A percentile compares a stretch with the other conserved stretches of the same genome.
phyloP scores from a whole-genome alignment of 495 filamentous ascomycete genomes.

The Tuber indicum region DNA sequence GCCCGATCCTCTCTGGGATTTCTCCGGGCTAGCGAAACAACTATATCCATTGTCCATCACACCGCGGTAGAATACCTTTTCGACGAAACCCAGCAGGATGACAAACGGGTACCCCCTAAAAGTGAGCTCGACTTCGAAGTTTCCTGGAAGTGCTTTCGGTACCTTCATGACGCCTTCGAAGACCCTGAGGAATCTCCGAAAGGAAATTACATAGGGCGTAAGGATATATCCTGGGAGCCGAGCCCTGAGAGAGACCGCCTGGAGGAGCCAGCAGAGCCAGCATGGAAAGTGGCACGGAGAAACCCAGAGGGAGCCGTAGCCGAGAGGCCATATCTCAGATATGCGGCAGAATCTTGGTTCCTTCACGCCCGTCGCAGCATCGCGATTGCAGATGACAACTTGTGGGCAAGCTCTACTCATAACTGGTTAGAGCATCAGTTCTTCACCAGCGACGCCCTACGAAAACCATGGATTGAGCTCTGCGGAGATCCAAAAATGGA shows the following conservation, averaged over 20 bases:
- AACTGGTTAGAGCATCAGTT: not conserved
- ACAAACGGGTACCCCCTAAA: not conserved
- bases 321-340: not conserved
- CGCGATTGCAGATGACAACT: not conserved
- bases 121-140: not conserved
- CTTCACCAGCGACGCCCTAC: not conserved
- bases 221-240: too few species aligned
- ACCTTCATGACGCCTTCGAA: not conserved
- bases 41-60: not conserved
- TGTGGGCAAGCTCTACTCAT: too few species aligned
- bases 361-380: not conserved
- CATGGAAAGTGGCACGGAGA: not conserved
- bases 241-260: not conserved
- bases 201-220: not conserved
- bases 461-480: not conserved
- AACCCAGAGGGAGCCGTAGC: not conserved
- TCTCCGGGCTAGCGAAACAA: not conserved
- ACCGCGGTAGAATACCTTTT: not conserved
- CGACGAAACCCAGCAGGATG: not conserved
- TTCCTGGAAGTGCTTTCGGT: not conserved
- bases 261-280: not conserved
- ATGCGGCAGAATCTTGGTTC: not conserved
- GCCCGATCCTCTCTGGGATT: not conserved
- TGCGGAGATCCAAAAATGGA: not conserved
- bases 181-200: not conserved